Evolutionary conservation across 108 stramenopile genomes (phyloP).

Genomic region (Mayamaea pseudoterrestris): DNA sequence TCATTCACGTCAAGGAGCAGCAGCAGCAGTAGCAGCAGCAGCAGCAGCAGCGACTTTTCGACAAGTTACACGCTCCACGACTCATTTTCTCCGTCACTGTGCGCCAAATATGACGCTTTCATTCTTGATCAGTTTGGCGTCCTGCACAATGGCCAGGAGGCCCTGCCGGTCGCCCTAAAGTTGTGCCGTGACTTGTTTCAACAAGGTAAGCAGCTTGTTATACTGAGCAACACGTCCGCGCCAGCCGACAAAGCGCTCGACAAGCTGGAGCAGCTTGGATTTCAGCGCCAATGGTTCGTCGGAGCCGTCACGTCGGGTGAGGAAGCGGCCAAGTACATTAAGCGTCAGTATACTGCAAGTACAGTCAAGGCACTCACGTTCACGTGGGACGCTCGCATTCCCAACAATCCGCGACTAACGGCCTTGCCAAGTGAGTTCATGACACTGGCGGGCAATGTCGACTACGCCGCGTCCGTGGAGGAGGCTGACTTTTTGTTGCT

Average conservation of each 20-base stretch:
- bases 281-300: conserved; percentile 36
- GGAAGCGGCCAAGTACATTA: conserved; percentile 34
- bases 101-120: conserved; percentile 61
- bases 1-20: no score
- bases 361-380: conserved; percentile 37
- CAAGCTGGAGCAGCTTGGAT: conserved; percentile 54
- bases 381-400: conserved; percentile 39
- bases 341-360: conserved; percentile 12
- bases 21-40: no score
- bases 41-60: no score
- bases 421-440: conserved; percentile 33
- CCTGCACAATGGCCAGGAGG: conserved; percentile 65
- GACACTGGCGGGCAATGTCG: conserved; percentile 33
- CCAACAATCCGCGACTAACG: conserved; percentile 1
- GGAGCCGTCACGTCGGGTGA: conserved; percentile 79
- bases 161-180: conserved; percentile 48
- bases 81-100: conserved; percentile 8
- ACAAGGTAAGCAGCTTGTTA: conserved; percentile 55
- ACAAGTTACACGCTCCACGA: conserved; percentile 2
- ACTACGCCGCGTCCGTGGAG: conserved; percentile 22
- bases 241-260: conserved; percentile 28
- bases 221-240: conserved; percentile 75
- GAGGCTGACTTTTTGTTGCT: conserved; percentile 61
- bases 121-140: conserved; percentile 89
- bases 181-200: conserved; percentile 29